Percentiles rank a stretch among this genome's conserved stretches.
Evolutionary conservation across 495 filamentous ascomycete genomes (phyloP).

Genomic region (Daldinia concentrica): DNA sequence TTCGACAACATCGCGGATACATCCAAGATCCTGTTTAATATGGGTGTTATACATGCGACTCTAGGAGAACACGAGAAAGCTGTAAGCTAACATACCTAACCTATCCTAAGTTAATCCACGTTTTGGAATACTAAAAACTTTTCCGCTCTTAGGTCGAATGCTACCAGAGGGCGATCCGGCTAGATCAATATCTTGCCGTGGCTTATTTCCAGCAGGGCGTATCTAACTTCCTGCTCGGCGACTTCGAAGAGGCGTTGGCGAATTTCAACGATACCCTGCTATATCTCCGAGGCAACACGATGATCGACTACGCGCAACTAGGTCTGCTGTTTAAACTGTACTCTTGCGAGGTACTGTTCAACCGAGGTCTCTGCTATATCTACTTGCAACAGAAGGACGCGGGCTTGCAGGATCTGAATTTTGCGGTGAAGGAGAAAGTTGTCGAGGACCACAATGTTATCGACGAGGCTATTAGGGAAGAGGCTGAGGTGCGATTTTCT

Average conservation of each 20-base stretch:
- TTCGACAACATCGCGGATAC: constrained; percentile 93
- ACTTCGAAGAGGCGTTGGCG: constrained; percentile 96
- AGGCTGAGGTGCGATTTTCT: constrained; percentile 76
- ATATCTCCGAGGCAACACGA: constrained; percentile 93
- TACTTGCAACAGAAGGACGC: constrained; percentile 90
- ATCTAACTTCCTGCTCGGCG: constrained; percentile 95
- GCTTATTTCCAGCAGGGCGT: constrained; percentile 99
- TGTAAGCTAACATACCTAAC: constrained; percentile 63
- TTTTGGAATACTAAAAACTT: constrained; percentile 25
- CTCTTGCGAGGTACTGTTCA: constrained; percentile 98
- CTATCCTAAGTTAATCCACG: background rate
- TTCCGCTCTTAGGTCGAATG: constrained; percentile 76
- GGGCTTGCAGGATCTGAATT: constrained; percentile 90
- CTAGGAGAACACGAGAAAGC: constrained; percentile 96
- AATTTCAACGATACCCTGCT: constrained; percentile 99
- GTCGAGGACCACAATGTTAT: constrained; percentile 97
- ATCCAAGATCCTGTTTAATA: constrained; percentile 98
- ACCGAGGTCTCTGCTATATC: constrained; percentile 96
- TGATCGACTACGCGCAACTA: constrained; percentile 98
- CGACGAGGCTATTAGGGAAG: constrained; percentile 91
- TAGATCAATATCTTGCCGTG: constrained; percentile 95
- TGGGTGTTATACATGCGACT: constrained; percentile 97
- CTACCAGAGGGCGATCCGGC: constrained; percentile 87
- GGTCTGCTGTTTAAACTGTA: constrained; percentile 95
- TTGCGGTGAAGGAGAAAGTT: constrained; percentile 94